Conservation (phyloP, 257 asterid genomes). For the Fraxinus cuspidata region DNA sequence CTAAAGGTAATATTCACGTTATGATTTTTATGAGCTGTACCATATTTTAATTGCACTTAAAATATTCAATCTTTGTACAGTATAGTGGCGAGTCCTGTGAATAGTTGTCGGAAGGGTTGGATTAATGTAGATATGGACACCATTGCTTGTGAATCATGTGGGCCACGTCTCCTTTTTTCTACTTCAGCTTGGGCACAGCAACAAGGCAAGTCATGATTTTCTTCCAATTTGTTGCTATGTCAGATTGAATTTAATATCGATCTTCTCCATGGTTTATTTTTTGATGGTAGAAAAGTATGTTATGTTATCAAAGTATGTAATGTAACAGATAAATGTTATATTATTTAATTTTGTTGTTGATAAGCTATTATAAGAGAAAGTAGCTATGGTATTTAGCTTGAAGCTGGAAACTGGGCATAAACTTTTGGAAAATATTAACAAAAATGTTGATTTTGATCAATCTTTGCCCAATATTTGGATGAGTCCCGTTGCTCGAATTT, state of each 20-base stretch:
- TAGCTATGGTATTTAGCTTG: slow-evolving; percentile 89
- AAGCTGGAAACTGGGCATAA: slow-evolving; percentile 94
- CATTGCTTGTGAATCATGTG: slow-evolving; percentile 76
- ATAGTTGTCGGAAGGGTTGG: slow-evolving; percentile 95
- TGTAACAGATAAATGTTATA: slow-evolving; percentile 21
- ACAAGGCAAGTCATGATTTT: slow-evolving; percentile 73
- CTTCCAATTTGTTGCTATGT: slow-evolving; percentile 10
- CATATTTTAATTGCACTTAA: no score
- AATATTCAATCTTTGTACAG: no score
- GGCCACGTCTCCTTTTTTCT: slow-evolving; percentile 84
- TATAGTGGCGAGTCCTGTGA: slow-evolving; percentile 62
- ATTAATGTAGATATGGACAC: slow-evolving; percentile 73
- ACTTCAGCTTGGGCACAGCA: slow-evolving; percentile 75
- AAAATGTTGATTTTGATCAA: no score
- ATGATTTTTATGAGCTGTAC: no score
- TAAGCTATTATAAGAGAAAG: slow-evolving; percentile 76
- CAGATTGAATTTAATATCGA: slow-evolving; percentile 3
- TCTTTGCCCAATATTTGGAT: no score
- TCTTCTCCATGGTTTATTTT: slow-evolving; percentile 14
- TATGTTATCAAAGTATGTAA: slow-evolving; percentile 8
- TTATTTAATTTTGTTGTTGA: slow-evolving; percentile 25
- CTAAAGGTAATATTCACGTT: no score
- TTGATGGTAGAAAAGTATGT: no score
- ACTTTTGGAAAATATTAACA: not conserved
- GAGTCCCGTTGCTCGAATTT: no score